Conservation (phyloP, 2,329 filamentous ascomycete genomes). For the Ophiostoma piceae region DNA sequence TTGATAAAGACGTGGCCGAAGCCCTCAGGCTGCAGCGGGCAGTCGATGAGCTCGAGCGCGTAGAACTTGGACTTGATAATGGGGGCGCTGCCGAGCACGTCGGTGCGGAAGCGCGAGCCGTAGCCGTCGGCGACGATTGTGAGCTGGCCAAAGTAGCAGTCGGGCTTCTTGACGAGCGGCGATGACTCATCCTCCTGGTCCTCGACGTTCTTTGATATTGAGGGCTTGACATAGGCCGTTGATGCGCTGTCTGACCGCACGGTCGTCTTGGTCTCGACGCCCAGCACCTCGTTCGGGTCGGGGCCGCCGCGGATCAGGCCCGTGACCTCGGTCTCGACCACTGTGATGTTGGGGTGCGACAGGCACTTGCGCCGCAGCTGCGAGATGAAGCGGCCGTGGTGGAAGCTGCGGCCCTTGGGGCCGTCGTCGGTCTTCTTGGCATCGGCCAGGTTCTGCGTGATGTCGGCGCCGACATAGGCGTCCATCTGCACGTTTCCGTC, state of each 20-base stretch:
- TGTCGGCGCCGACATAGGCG: constrained; percentile 12
- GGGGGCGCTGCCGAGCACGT: constrained; percentile 62
- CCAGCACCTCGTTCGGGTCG: constrained; percentile 65
- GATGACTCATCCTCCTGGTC: neutral
- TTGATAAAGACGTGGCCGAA: constrained; percentile 87
- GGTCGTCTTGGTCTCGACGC: constrained; percentile 68
- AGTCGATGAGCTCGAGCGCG: constrained; percentile 86
- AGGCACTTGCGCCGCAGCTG: constrained; percentile 71
- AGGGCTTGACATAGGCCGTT: constrained; percentile 28
- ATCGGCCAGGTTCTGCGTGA: constrained; percentile 2
- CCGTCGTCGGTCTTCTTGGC: constrained; percentile 22
- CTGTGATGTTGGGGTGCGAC: constrained; percentile 73
- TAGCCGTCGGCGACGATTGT: constrained; percentile 93
- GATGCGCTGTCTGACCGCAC: constrained; percentile 41
- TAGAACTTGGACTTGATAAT: constrained; percentile 82
- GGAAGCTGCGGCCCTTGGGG: constrained; percentile 75
- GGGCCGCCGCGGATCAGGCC: constrained; percentile 66
- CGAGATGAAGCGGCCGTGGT: constrained; percentile 89
- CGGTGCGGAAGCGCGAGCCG: constrained; percentile 81
- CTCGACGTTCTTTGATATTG: constrained; percentile 33
- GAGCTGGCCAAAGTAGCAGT: constrained; percentile 82
- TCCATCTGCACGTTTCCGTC: constrained; percentile 38
- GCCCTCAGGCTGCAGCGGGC: constrained; percentile 64
- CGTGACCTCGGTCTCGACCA: constrained; percentile 83
- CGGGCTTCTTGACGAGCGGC: constrained; percentile 44